Base-by-base conservation (phyloP, 495 filamentous ascomycete genomes). In the Lophiotrema nucula region DNA sequence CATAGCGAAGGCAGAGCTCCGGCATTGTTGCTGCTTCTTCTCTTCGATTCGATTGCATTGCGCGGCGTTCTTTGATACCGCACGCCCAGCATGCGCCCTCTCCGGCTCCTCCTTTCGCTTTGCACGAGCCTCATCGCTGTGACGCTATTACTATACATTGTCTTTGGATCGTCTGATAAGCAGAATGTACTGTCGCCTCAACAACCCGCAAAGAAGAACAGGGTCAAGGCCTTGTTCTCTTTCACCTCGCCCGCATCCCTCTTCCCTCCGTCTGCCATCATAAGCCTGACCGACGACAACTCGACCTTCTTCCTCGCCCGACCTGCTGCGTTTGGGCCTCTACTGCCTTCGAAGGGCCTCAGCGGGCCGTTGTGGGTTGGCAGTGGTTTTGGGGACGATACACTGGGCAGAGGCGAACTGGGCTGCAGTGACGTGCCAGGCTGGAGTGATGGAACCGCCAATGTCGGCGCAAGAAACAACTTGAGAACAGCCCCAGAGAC, bases 401-500 rank as follows among this genome's bases (percentile, higher is more conserved):
- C 71, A 53, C 68, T 83, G 23, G 74, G 78, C 24, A 80, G 83
- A 55, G 82, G 92, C 0, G 92, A 98, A 75, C 77, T 97, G n/a
- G 93, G 95, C 22, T 98, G 93, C 71, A 95, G 92, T 60, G 93
- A 97, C 79, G 87, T 96, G n/a, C 89, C 90, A 1, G 91, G 89
- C 3, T 97, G 93, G 92, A 83, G 82, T 33, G 56, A 57, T 35
- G 60, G 39, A 6, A 12, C 10, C 10, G 18, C 10, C 19, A 18
- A 43, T 18, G 8, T 21, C 6, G 31, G 31, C 31, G 31, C 8
- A 8, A n/a, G n/a, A n/a, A n/a, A n/a, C n/a, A n/a, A n/a, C n/a
- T n/a, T n/a, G n/a, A n/a, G n/a, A n/a, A 35, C 31, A 35, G 8
- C 8, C 8, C 8, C 8, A 15, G 31, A 35, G 15, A 35, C 31